Evolutionary conservation across 106 monocot genomes (phyloP), one percentile per base, ranked within the genome.

Genomic region (Triglochin maritima): DNA sequence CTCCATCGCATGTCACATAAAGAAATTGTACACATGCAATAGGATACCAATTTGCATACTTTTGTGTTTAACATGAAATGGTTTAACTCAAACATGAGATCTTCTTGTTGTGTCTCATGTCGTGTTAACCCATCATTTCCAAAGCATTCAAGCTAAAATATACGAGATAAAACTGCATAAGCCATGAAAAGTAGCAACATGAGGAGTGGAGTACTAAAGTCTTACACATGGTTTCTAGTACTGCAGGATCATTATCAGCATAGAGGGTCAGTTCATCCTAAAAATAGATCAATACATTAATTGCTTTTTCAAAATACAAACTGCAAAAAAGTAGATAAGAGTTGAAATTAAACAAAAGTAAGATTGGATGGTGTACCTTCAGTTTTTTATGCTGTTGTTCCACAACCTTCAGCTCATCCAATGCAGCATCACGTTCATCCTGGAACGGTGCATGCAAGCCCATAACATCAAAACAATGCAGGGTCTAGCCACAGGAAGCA

Each of bases 241-340:
- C 79, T 59, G 95, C 95, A 63, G 95, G 95, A 78, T 95, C 95
- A 79, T 87, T 95, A 66, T 95, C 87, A 64, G 85, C 90, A 82
- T 83, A 95, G 47, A 71, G 74, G 45, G 65, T 69, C 71, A 95
- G 13, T 76, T 95, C 85, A 67, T 95, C 90, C 90, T 95, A 71
- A 17, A 77, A 69, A 4, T 12, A 86, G 15, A 2, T 29, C 8
- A 42, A 29, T 29, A 29, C 29, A 29, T 29, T 29, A 29, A 29
- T 29, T 1, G 29, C 29, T 29, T 29, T 29, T 29, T 29, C 29
- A 29, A 29, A 29, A 29, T 29, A 29, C 29, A 29, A 1, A 29
- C 29, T 29, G 29, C 29, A 29, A 29, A 29, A 29, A 29, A 29
- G 29, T 29, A 29, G 29, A 29, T 29, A 29, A 29, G 29, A 29